phyloP scores from a whole-genome alignment of 495 filamentous ascomycete genomes.

The Penicillium flavigenum region DNA sequence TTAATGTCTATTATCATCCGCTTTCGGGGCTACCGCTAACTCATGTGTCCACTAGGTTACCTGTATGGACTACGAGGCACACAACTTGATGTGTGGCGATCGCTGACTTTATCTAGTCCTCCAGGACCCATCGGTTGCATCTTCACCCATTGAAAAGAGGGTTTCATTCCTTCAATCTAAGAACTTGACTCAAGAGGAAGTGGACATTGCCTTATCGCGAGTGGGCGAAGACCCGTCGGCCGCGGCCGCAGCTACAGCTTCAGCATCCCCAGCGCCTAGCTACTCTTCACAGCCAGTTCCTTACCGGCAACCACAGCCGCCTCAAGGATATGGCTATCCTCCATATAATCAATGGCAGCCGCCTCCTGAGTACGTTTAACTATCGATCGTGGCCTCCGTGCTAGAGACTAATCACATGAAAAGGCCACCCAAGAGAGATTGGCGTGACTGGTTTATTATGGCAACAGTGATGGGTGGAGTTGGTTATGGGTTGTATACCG shows the following conservation, averaged over 20 bases:
- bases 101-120: constrained; percentile 62
- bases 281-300: constrained; percentile 52
- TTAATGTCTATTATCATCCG: background rate
- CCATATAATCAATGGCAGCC: constrained; percentile 72
- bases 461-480: constrained; percentile 86
- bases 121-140: constrained; percentile 86
- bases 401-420: constrained; percentile 17
- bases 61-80: constrained; percentile 31
- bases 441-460: constrained; percentile 99
- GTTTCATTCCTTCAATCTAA: constrained; percentile 94
- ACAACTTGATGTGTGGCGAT: constrained; percentile 11
- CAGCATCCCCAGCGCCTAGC: constrained; percentile 41
- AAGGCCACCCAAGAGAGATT: constrained; percentile 74
- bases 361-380: constrained; percentile 55
- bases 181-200: constrained; percentile 93
- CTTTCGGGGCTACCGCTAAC: constrained; percentile 18
- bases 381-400: background rate
- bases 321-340: constrained; percentile 64
- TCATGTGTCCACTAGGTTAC: constrained; percentile 34
- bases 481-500: constrained; percentile 79
- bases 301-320: constrained; percentile 53
- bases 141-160: constrained; percentile 86
- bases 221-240: constrained; percentile 57
- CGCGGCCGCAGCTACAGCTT: constrained; percentile 27
- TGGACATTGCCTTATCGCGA: constrained; percentile 78